Evolutionary conservation across 805 yeast species (phyloP).

Genomic region (Wickerhamiella musiphila): DNA sequence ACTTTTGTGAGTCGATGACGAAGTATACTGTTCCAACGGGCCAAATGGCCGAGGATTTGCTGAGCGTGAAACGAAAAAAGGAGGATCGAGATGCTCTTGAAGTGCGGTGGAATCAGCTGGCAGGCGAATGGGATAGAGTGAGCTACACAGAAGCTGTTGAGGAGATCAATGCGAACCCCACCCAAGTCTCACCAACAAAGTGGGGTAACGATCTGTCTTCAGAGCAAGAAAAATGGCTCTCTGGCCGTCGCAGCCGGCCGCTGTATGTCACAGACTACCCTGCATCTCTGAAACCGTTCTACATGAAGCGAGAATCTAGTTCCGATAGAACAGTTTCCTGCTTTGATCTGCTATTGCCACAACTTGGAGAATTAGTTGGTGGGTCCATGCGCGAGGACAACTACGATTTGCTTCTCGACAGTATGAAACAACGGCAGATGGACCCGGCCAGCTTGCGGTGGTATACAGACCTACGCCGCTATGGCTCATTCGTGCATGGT

Average conservation of each 20-base stretch:
- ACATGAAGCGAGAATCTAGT: slow-evolving; percentile 50
- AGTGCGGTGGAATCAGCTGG: slow-evolving; percentile 44
- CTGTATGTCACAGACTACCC: slow-evolving; percentile 90
- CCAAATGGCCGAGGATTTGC: slow-evolving; percentile 13
- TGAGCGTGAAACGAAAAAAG: slow-evolving; percentile 20
- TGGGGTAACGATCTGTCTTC: slow-evolving; percentile 67
- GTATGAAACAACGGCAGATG: slow-evolving; percentile 41
- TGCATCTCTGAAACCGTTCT: slow-evolving; percentile 60
- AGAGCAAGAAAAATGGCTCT: slow-evolving; percentile 84
- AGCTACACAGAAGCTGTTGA: slow-evolving; percentile 64
- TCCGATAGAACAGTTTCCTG: slow-evolving; percentile 55
- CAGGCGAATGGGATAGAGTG: slow-evolving; percentile 44
- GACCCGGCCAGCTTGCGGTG: slow-evolving; percentile 42
- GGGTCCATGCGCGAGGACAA: slow-evolving; percentile 83
- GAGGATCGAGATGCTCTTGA: slow-evolving; percentile 23
- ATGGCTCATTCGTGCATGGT: slow-evolving; percentile 85
- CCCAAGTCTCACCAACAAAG: slow-evolving; percentile 24
- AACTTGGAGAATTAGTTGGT: slow-evolving; percentile 84
- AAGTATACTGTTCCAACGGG: slow-evolving; percentile 27
- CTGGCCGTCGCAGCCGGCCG: slow-evolving; percentile 47
- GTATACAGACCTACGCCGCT: slow-evolving; percentile 58
- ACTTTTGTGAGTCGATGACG: slow-evolving; percentile 54
- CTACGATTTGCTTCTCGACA: slow-evolving; percentile 28
- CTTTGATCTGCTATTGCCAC: slow-evolving; percentile 77
- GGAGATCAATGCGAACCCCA: slow-evolving; percentile 25